Base-by-base conservation (phyloP, 768 basidiomycete genomes). In the Suillus ampliporus region DNA sequence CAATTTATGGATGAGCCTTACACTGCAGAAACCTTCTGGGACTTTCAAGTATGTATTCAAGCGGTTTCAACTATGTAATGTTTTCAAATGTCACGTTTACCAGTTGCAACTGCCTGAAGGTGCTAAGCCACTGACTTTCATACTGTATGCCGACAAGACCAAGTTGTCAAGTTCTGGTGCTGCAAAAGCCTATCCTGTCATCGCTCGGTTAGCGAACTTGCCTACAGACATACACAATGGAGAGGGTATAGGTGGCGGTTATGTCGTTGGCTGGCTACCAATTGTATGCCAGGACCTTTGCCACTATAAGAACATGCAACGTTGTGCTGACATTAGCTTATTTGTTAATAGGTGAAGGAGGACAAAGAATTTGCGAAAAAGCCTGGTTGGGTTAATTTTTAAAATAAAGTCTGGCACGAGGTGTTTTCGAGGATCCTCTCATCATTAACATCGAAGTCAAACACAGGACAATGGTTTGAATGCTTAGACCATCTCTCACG, bases 141-240 rank as follows among this genome's bases (percentile, higher is more conserved):
- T 79, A 35, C 47, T 82, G 0, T 82, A 80, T 70, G 76, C 79
- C 7, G 77, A 82, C 65, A 81, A 80, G 56, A 73, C 76, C 1
- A 69, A 72, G 26, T 67, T 80, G 1, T 82, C 78, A 13, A 72
- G 72, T 9, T 80, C 80, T 66, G 76, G 78, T 0, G 76, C 75
- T 5, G 69, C 67, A 41, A 78, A 79, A 61, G 79, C 74, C 1
- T 77, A 80, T 62, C 79, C 76, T 0, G 73, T 80, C 2, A 63
- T 80, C 51, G 74, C 72, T 4, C 62, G 73, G 13, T 69, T 72
- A 46, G 73, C 68, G 6, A 77, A 78, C 62, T 62, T 82, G 5
- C 74, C 75, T 8, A 61, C 64, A 2, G 59, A 70, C 1, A 71
- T 78, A 26, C 64, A 73, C 9, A 80, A 82, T 68, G 69, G 78